These are phyloP conservation scores for Talaromyces islandicus DNA, from an alignment of 2,329 filamentous ascomycete species.

Conservation along the genomic window DNA sequence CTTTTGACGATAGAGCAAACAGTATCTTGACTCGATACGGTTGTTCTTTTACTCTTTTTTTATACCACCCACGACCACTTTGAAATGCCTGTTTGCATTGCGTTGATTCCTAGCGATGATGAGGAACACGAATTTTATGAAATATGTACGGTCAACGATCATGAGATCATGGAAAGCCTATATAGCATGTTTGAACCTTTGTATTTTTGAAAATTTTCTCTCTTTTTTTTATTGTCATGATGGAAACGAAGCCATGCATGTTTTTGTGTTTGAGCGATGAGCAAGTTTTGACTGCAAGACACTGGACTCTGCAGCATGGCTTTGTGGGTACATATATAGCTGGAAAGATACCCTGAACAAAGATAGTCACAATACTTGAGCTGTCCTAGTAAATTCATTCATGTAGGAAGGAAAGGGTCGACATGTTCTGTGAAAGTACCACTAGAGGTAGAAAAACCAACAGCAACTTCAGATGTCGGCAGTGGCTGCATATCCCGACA, in stretches of 20 bases:
- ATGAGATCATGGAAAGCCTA: constrained; percentile 1
- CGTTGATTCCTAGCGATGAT: constrained; percentile 31
- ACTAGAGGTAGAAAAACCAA: too few species aligned
- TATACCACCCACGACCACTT: constrained; percentile 1
- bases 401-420: too few species aligned
- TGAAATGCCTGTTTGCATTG: constrained; percentile 33
- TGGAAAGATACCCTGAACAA: neutral
- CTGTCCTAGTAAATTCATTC: too few species aligned
- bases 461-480: too few species aligned
- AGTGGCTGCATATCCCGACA: too few species aligned
- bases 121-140: constrained; percentile 38
- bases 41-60: neutral
- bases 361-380: neutral
- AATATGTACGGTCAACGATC: constrained; percentile 18
- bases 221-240: constrained; percentile 1
- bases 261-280: constrained; percentile 9
- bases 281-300: neutral
- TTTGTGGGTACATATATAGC: neutral
- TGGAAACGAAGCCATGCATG: neutral
- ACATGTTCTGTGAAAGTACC: too few species aligned
- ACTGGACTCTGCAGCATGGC: neutral
- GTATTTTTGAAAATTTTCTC: constrained; percentile 1
- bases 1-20: neutral
- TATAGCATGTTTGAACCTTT: constrained; percentile 12
- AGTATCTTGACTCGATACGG: constrained; percentile 2